Conservation (phyloP, 441 rosid species). For the Capsella rubella region DNA sequence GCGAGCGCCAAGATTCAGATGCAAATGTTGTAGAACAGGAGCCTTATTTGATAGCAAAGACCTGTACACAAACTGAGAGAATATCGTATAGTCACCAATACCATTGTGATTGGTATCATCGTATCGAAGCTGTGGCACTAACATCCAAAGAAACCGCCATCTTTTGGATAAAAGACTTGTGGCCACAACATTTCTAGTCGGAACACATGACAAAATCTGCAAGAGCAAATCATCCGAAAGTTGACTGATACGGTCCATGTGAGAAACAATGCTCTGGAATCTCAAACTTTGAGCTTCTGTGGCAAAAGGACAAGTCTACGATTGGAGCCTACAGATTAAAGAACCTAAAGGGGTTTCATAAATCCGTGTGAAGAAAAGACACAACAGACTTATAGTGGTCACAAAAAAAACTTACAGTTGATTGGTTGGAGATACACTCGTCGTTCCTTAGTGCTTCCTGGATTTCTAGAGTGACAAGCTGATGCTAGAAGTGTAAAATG, state of each 20-base stretch:
- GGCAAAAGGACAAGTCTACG: neutral
- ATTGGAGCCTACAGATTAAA: neutral
- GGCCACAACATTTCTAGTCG: neutral
- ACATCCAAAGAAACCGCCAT: slow-evolving; percentile 29
- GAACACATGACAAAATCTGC: slow-evolving; percentile 5
- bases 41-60: slow-evolving; percentile 27
- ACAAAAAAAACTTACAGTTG: neutral
- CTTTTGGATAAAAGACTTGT: slow-evolving; percentile 31
- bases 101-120: neutral
- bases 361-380: neutral
- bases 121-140: neutral
- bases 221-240: slow-evolving; percentile 25
- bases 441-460: neutral
- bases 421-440: neutral
- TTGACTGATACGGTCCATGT: slow-evolving; percentile 32
- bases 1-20: slow-evolving; percentile 3
- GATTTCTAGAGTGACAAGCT: too few species aligned
- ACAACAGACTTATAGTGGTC: neutral
- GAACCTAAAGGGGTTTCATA: neutral
- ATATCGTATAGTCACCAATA: slow-evolving; percentile 3
- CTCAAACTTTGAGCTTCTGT: neutral
- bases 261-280: neutral
- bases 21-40: neutral
- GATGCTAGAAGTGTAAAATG: neutral
- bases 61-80: slow-evolving; percentile 32